Evolutionary conservation across 805 yeast genomes (phyloP), one percentile per base, ranked within the genome.

Genomic region (Zygoascus ofunaensis): DNA sequence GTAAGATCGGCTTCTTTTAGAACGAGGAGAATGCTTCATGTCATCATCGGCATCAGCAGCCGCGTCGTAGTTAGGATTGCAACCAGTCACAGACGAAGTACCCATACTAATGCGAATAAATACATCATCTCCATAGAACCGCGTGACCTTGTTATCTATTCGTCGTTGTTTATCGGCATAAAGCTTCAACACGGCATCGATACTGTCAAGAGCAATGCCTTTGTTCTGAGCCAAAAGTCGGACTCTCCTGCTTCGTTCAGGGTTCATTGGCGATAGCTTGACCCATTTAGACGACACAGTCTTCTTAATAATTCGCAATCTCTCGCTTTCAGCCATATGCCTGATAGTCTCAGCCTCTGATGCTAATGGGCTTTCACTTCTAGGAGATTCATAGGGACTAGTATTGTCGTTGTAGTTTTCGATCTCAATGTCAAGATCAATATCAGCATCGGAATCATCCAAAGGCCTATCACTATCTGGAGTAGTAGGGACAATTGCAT

Each of bases 131-230:
- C 54, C 57, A 15, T 44, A 22, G 26, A 49, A 54, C 21, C 50
- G 46, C 37, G 49, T 49, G 28, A 53, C 47, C 20, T 47, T 54
- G 39, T 52, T 51, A 44, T 55, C 54, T 30, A 47, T 41, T 17
- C 43, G 41, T 14, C 37, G 44, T 15, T 47, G 44, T 20, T 47
- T 43, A 43, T 46, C 40, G 23, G 55, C 41, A 38, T 55, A 58
- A 32, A 57, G 49, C 17, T 48, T 41, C 35, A 59, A 49, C 34
- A 57, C 58, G 4, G 54, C 43, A 33, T 52, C 56, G 19, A 59
- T 60, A 1, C 56, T 53, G 8, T 50, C 54, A 17, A 48, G 42
- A 32, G 57, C 55, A 17, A 59, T 51, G n/a, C 55, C 57, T 50
- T 57, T 54, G 18, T 44, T 53, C 8, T 24, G 37, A 12, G 63